These are phyloP conservation scores for Talaromyces sp. DNA, from an alignment of 2,329 filamentous ascomycete genomes.

Conservation along the genomic window DNA sequence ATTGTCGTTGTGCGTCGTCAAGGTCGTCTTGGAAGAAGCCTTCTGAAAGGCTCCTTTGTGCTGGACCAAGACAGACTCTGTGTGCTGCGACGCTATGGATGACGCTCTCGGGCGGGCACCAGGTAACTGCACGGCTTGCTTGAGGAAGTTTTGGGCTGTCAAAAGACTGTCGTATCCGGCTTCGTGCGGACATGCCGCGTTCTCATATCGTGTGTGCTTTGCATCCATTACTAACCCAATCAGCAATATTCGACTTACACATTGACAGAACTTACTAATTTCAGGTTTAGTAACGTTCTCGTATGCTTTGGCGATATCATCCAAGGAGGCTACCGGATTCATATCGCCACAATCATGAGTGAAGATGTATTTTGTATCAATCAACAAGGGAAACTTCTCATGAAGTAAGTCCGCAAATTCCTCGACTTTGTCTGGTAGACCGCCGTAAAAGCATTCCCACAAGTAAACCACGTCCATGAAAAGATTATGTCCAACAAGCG, in stretches of 20 bases:
- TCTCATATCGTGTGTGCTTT: constrained; percentile 31
- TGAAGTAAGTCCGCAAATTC: constrained; percentile 53
- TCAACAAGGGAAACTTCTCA: constrained; percentile 53
- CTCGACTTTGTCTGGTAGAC: constrained; percentile 54
- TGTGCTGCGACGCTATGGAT: constrained; percentile 10
- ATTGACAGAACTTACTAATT: constrained; percentile 27
- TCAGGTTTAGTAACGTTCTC: constrained; percentile 25
- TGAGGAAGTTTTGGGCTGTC: constrained; percentile 58
- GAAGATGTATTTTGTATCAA: constrained; percentile 64
- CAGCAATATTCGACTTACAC: background rate
- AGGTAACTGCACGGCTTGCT: constrained; percentile 51
- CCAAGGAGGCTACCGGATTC: constrained; percentile 43
- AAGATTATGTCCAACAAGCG: constrained; percentile 62
- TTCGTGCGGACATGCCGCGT: constrained; percentile 46
- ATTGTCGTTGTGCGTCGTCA: background rate
- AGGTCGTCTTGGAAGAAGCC: background rate
- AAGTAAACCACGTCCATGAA: constrained; percentile 63
- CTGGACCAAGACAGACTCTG: background rate
- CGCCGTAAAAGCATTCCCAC: constrained; percentile 58
- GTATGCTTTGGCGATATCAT: constrained; percentile 29
- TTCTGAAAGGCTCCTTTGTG: background rate
- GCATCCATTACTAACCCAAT: constrained; percentile 30
- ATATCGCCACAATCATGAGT: constrained; percentile 54
- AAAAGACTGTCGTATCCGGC: constrained; percentile 63
- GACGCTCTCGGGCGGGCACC: constrained; percentile 32